Evolutionary conservation across 768 basidiomycete genomes (phyloP), one percentile per base, ranked within the genome.

Genomic region (Bullera alba): DNA sequence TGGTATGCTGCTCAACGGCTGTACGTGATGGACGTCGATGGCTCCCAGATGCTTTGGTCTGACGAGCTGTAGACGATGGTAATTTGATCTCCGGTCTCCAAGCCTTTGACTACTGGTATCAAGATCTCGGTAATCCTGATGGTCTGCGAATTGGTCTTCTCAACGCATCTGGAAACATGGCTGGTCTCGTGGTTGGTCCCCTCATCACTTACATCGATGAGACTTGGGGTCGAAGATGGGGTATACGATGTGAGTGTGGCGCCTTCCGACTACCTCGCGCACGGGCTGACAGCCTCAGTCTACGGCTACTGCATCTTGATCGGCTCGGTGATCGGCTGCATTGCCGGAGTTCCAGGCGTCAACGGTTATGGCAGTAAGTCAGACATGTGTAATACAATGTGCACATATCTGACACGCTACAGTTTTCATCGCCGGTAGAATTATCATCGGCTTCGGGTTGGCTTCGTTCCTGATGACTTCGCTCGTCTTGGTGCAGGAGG

Each of bases 1-100:
- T 19, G 73, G 73, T 26, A 71, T 74, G 71, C 46, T 74, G 37
- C 51, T 74, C 29, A 74, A 74, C 32, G 73, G 73, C 38, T 74
- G 66, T 72, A 50, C 5, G 70, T 63, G 4, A 14, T 23, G 41
- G 2, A 15, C 27, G 19, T 3, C 19, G n/a, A 6, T 19, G 5
- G 5, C 4, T 1, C 7, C 17, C 22, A n/a, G 28, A 12, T 50
- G 30, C 16, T 6, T 29, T 5, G 3, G 19, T 19, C 41, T 52
- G 46, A 47, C 45, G 12, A 3, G 8, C 27, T 26, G 0, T 50
- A 72, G 70, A 72, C 50, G 72, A 73, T 34, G 73, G 73, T 2
- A 64, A 63, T 21, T 57, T 74, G 47, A 67, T 72, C 48, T 56
- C 70, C 28, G 63, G 66, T 44, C 62, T 73, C 8, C 71, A 73